Percentiles rank a stretch among this genome's conserved stretches.
Evolutionary conservation across 1,284 basidiomycete genomes (phyloP).

Genomic region (Naganishia liquefaciens): DNA sequence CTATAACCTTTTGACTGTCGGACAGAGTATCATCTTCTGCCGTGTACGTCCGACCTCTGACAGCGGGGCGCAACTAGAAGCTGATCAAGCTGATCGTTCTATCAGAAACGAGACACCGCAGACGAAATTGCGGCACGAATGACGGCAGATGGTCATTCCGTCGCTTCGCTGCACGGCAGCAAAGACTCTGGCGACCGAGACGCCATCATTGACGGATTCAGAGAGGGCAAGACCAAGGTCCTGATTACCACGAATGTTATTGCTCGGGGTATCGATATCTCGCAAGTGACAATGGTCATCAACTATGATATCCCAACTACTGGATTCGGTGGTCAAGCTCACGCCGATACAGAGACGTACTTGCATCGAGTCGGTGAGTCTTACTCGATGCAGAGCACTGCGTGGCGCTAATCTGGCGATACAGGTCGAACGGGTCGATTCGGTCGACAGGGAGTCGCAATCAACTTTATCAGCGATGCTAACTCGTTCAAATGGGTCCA

Average conservation of each 20-base stretch:
- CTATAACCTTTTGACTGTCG: conserved; percentile 88
- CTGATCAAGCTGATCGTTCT: neutral
- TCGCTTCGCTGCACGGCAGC: conserved; percentile 92
- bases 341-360: conserved; percentile 93
- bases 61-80: neutral
- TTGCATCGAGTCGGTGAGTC: conserved; percentile 91
- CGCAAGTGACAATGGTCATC: conserved; percentile 98
- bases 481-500: conserved; percentile 82
- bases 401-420: neutral
- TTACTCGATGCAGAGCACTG: too few relatives aligned
- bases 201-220: conserved; percentile 88
- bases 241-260: conserved; percentile 99
- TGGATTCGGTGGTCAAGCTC: conserved; percentile 52
- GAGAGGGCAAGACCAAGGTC: conserved; percentile 94
- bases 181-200: conserved; percentile 89
- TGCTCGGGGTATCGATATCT: conserved; percentile 96
- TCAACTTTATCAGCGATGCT: conserved; percentile 91
- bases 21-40: conserved; percentile 97
- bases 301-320: conserved; percentile 96
- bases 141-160: conserved; percentile 91
- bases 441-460: conserved; percentile 91
- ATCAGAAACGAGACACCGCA: conserved; percentile 81
- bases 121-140: conserved; percentile 90
- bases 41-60: conserved; percentile 59
- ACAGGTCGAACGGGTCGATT: conserved; percentile 91